These are phyloP conservation scores for Alternaria viburni DNA, from an alignment of 2,329 filamentous ascomycete species.

Conservation along the genomic window DNA sequence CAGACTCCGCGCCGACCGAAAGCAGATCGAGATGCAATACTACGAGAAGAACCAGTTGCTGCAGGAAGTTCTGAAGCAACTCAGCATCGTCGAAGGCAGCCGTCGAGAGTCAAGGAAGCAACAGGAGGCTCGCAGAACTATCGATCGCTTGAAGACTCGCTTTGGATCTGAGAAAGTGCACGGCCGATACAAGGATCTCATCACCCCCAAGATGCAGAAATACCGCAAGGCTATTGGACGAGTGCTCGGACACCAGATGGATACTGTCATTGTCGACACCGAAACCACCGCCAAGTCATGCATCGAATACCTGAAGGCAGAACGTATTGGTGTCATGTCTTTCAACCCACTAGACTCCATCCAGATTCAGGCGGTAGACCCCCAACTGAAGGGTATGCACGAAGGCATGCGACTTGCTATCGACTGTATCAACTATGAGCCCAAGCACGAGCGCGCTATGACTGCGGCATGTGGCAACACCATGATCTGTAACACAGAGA, in stretches of 20 bases:
- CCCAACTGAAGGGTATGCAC: conserved; percentile 86
- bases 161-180: conserved; percentile 79
- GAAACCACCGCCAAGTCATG: conserved; percentile 94
- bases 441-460: conserved; percentile 86
- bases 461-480: conserved; percentile 94
- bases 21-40: conserved; percentile 72
- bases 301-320: conserved; percentile 91
- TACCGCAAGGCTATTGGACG: conserved; percentile 92
- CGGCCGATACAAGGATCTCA: conserved; percentile 87
- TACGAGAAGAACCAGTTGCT: conserved; percentile 94
- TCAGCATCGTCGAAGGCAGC: conserved; percentile 83
- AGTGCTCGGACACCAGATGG: conserved; percentile 89
- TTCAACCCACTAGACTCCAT: conserved; percentile 98
- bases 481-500: conserved; percentile 88
- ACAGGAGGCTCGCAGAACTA: conserved; percentile 77
- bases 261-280: conserved; percentile 92
- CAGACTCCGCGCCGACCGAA: conserved; percentile 51
- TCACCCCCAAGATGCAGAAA: conserved; percentile 96
- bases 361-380: conserved; percentile 89
- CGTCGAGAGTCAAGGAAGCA: conserved; percentile 86
- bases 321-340: conserved; percentile 84
- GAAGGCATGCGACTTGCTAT: conserved; percentile 87
- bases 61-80: conserved; percentile 78
- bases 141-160: conserved; percentile 84
- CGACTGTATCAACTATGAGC: conserved; percentile 94